These are phyloP conservation scores for Candida pseudoglaebosa DNA, from an alignment of 805 yeast genomes.

Conservation along the genomic window DNA sequence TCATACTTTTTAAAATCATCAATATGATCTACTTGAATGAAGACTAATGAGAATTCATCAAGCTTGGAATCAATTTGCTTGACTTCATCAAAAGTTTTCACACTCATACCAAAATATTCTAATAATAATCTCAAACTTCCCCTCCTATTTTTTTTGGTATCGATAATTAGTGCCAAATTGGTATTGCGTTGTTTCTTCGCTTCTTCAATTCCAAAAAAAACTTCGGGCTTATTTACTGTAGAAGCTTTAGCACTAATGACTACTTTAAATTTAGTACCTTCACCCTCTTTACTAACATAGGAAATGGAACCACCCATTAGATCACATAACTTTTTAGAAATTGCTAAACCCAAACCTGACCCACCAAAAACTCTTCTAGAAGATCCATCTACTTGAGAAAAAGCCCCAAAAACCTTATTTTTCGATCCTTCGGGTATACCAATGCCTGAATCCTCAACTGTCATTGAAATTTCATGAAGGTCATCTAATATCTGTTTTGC, in stretches of 20 bases:
- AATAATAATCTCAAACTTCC: constrained; percentile 29
- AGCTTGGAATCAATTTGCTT: constrained; percentile 4
- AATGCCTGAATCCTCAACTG: constrained; percentile 50
- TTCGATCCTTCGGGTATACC: constrained; percentile 46
- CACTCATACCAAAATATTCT: constrained; percentile 31
- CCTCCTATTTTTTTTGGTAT: constrained; percentile 26
- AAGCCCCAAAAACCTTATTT: constrained; percentile 48
- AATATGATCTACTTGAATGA: constrained; percentile 18
- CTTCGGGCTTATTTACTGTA: constrained; percentile 17
- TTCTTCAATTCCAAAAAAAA: constrained; percentile 10
- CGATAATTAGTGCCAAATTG: constrained; percentile 28
- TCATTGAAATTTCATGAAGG: constrained; percentile 35
- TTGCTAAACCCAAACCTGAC: constrained; percentile 48
- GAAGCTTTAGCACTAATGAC: constrained; percentile 28
- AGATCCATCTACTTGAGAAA: constrained; percentile 55
- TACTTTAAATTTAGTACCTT: constrained; percentile 45
- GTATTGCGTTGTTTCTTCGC: constrained; percentile 8
- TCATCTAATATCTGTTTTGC: constrained; percentile 22
- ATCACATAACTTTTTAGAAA: constrained; percentile 44
- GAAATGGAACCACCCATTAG: constrained; percentile 46
- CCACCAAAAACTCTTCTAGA: constrained; percentile 51
- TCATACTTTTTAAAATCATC: constrained; percentile 9
- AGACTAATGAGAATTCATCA: constrained; percentile 14
- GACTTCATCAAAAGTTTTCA: constrained; percentile 17
- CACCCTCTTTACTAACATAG: constrained; percentile 43